Evolutionary conservation across 2,329 filamentous ascomycete genomes (phyloP), one percentile per base, ranked within the genome.

Genomic region (Aspergillus hiratsukae): DNA sequence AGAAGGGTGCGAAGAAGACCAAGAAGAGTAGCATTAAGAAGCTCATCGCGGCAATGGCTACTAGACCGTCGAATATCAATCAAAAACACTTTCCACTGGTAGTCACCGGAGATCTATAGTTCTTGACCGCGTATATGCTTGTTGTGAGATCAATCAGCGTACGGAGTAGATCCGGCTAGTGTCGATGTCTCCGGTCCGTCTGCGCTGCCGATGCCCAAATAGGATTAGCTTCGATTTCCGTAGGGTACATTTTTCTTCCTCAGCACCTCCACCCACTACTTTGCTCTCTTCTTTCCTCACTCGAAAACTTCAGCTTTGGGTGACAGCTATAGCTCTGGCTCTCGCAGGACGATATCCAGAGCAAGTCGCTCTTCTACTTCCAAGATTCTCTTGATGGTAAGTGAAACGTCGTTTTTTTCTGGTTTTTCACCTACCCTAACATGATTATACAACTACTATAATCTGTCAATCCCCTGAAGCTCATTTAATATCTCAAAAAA

Each of bases 401-500:
- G 69, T 61, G 17, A 56, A 19, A n/a, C 27, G 14, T 21, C 14
- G 23, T 21, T 48, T 51, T 37, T 45, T 2, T 58, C 10, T 17
- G 14, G 28, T 29, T 21, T n/a, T 19, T 52, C 27, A 48, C 5
- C 28, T 49, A 40, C 10, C 25, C 66, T 73, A 69, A 74, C 72
- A 89, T 88, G 87, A 89, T 86, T 84, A 85, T 77, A 80, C 70
- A 77, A 77, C 78, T 78, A 75, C 75, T 64, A 75, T 79, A 85
- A 89, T 90, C 87, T 90, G 87, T 90, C 87, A 90, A 90, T 90
- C 87, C 85, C 81, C 87, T 88, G 87, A 90, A 78, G 77, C 77
- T 77, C 72, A 64, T 57, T 66, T 66, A 66, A 65, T 64, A 72
- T 72, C 66, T 73, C 66, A 70, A 60, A 53, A 66, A 66, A 66